Evolutionary conservation across 306 rosid genomes (phyloP).

Genomic region (Nissolia schottii): DNA sequence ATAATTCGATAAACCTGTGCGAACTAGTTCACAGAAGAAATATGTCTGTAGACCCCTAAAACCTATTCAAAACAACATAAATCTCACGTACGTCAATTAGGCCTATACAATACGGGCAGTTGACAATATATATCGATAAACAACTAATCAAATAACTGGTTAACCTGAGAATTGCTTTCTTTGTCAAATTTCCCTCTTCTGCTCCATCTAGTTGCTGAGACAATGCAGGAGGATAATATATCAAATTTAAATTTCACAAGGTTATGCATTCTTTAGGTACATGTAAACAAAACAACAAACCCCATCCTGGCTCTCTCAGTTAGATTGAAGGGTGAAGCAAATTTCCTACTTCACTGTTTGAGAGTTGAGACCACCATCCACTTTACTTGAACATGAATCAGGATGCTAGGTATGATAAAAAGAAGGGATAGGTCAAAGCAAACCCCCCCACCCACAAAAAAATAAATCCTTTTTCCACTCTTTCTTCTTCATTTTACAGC

Average conservation of each 20-base stretch:
- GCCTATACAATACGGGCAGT: background rate
- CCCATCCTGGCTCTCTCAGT: constrained; percentile 1
- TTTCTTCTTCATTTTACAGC: background rate
- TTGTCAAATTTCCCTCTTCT: constrained; percentile 37
- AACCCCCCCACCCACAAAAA: background rate
- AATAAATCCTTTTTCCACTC: background rate
- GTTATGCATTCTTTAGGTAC: background rate
- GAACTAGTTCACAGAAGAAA: background rate
- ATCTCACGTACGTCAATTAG: constrained; percentile 8
- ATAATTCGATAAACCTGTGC: background rate
- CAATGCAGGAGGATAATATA: constrained; percentile 43
- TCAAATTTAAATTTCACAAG: constrained; percentile 31
- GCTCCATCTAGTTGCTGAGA: constrained; percentile 48
- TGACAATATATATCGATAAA: constrained; percentile 21
- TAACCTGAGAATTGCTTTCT: constrained; percentile 41
- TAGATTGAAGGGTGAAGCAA: constrained; percentile 9
- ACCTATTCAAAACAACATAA: background rate
- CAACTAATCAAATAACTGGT: constrained; percentile 29
- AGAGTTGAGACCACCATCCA: background rate
- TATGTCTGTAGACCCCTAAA: background rate
- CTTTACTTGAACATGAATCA: background rate
- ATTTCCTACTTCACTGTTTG: background rate
- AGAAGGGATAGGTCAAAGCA: background rate
- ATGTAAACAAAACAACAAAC: constrained; percentile 5
- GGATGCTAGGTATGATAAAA: background rate